Evolutionary conservation across 169 alveolate genomes (phyloP).

Genomic region (Cystoisospora suis): DNA sequence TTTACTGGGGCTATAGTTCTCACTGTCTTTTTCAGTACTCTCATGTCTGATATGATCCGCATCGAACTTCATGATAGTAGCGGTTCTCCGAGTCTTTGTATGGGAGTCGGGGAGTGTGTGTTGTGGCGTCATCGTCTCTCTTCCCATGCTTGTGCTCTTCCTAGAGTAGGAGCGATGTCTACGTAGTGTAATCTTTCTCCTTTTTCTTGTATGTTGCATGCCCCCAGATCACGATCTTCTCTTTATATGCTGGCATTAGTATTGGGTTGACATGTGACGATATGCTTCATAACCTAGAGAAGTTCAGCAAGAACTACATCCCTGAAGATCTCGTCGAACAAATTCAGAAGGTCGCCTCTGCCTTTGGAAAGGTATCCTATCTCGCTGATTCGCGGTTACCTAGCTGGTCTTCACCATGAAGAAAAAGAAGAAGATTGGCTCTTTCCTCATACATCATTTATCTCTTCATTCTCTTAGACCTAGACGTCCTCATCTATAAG

Average conservation of each 20-base stretch:
- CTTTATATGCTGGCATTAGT: constrained; percentile 95
- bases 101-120: too few species aligned
- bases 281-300: constrained; percentile 88
- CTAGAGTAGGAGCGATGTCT: background rate
- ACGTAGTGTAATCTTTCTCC: background rate
- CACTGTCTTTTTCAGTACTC: too few species aligned
- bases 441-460: too few species aligned
- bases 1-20: too few species aligned
- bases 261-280: constrained; percentile 94
- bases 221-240: constrained; percentile 61
- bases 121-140: background rate
- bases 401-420: too few species aligned
- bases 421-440: too few species aligned
- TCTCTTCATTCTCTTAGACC: too few species aligned
- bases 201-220: background rate
- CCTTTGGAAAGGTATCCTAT: constrained; percentile 65
- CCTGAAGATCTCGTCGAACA: constrained; percentile 46
- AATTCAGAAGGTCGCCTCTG: constrained; percentile 50
- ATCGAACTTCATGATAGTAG: too few species aligned
- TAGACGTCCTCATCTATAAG: too few species aligned
- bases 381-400: too few species aligned
- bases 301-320: constrained; percentile 87
- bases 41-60: too few species aligned
- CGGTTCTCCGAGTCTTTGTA: too few species aligned
- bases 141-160: background rate